Base-by-base conservation (phyloP, 2,329 filamentous ascomycete genomes). In the Monosporascus ibericus region DNA sequence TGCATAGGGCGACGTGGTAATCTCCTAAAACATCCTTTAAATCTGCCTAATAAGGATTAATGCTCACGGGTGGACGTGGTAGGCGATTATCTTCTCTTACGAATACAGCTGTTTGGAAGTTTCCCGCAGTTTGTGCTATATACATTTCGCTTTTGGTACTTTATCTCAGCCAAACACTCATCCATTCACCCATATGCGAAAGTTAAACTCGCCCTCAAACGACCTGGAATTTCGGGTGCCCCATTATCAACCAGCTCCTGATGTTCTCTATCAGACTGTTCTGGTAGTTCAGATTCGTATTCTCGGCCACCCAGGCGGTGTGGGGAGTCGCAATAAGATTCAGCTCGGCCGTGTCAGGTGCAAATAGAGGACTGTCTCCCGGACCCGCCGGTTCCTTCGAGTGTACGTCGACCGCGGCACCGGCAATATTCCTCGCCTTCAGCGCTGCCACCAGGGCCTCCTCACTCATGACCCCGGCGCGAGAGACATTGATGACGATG, bases 401-500 rank as follows among this genome's bases (percentile, higher is more conserved):
- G 38, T 62, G 67, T 1, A 68, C 66, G 38, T 68, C 66, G 4
- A 60, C 61, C 4, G 58, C 63, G 2, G 62, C 63, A 5, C 66
- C 66, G 1, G 64, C 65, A 22, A 68, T 67, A 39, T 49, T 58
- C 11, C 53, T 48, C 14, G 54, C 53, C 67, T 39, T 55, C 22
- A 68, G 55, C 8, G 64, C 64, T 3, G 53, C 53, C 15, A 66
- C 52, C 1, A 68, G 57, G 0, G 65, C 65, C 8, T 34, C 49
- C 57, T 68, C 65, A 46, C 67, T 61, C 18, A 68, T 63, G 44
- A 68, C 63, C 0, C 65, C 65, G 8, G 65, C 66, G 4, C 66
- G 63, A 24, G 66, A 65, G 15, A 67, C 64, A 44, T 68, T 68
- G 49, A 68, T 56, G 17, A 68, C 49, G 18, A 67, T 52, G 1